Evolutionary conservation across 2,329 filamentous ascomycete species (phyloP), one percentile per base, ranked within the genome.

Genomic region (Tolypocladium guangdongense): DNA sequence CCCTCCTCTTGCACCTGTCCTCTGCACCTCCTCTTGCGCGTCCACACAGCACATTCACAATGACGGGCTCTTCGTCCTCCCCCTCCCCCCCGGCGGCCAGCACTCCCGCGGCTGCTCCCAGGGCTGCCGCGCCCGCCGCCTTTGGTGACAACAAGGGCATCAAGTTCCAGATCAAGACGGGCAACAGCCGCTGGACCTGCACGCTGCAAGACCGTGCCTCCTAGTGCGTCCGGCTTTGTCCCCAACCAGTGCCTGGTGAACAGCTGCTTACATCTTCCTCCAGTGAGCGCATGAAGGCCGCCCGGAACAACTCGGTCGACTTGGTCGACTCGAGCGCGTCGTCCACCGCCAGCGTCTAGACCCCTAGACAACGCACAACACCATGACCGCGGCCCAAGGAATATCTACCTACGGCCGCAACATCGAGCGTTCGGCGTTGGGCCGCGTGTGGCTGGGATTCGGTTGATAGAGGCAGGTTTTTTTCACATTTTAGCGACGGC

Each of bases 151-250:
- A 64, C 60, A 65, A 59, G 55, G 71, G 67, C 55, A 68, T 78
- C 67, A 69, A 69, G 63, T 78, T 78, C 66, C 62, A 72, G 48
- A 71, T 78, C 65, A 71, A 69, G 65, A 67, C 74, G 41, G 73
- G 73, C 55, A 65, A 68, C 59, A 57, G 64, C 49, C 64, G 63
- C 48, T 71, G 67, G 61, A 51, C 62, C 41, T 76, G 74, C 64
- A 70, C 68, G 22, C 62, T 77, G 6, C 68, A 75, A 56, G 73
- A 77, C 63, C 72, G 74, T 53, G 54, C 61, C 56, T 52, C 64
- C 14, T 74, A 76, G 75, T 77, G 71, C 56, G 74, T 66, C 27
- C n/a, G n/a, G n/a, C n/a, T n/a, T n/a, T n/a, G n/a, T n/a, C n/a
- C n/a, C n/a, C n/a, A n/a, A n/a, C n/a, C n/a, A n/a, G n/a, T n/a